Base-by-base conservation (phyloP, 495 filamentous ascomycete species). In the Podospora comata region DNA sequence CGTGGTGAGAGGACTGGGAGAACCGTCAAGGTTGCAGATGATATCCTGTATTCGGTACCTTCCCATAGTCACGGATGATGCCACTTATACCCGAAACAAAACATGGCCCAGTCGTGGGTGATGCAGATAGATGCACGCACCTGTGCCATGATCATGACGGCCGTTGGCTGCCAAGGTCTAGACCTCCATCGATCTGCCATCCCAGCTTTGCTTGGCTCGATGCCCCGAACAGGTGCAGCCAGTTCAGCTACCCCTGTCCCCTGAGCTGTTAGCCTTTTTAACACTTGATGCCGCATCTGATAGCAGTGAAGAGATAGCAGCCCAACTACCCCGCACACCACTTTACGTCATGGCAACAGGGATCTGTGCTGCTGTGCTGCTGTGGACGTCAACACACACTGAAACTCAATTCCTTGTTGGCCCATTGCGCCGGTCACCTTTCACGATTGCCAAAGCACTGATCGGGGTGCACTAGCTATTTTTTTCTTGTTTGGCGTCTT, bases 351-450 rank as follows among this genome's bases (percentile, higher is more conserved):
- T 57, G 55, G 7, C 19, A 13, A 5, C 55, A 58, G n/a, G n/a
- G 55, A 26, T 19, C 7, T n/a, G 9, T 2, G n/a, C 23, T 58
- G 16, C 55, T 20, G 13, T 20, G 16, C 4, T 20, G 55, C 55
- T 58, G n/a, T 58, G 55, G 55, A 58, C 55, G 55, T 58, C n/a
- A 19, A 58, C 55, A 58, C 55, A 15, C 23, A 27, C 34, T 67
- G 65, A 71, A 65, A 67, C 69, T 57, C 65, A 34, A 62, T 62
- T 58, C 57, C 62, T 58, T 62, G 69, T 71, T 71, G 65, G 69
- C 69, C 69, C 39, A 27, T 30, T 30, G 9, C 27, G 27, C 39
- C 15, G 39, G 39, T 48, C 39, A 48, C 39, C 39, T 48, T 48
- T 16, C 39, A 48, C 53, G 20, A 63, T 18, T 18, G 23, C 48